Base-by-base conservation (phyloP, 768 basidiomycete genomes). In the Tricholoma terreum region DNA sequence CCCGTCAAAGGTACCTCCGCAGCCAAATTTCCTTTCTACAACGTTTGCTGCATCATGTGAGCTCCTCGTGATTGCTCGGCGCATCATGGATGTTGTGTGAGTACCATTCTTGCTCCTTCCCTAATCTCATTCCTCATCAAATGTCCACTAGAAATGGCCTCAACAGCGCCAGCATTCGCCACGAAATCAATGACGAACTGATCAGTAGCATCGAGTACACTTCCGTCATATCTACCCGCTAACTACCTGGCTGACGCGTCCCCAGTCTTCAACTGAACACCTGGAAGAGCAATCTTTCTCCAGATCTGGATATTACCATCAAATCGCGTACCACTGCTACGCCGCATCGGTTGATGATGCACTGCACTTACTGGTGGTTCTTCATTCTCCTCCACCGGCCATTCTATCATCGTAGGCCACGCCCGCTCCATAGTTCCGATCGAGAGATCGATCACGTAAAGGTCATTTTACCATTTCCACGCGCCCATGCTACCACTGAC, bases 321-420 rank as follows among this genome's bases (percentile, higher is more conserved):
- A 75, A 79, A 35, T 80, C 75, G 31, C 75, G 77, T 7, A 68
- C 73, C 7, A 78, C 75, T 9, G 76, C 81, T 10, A 78, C 79
- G 0, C 82, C 83, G 0, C 83, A 85, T 56, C 73, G 80, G 24
- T 68, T 85, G 27, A 81, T 81, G 76, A 71, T 85, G 57, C 83
- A 86, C 58, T 70, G 80, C 27, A 72, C 78, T 9, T 84, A 82
- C 64, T 81, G 81, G 76, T 85, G 83, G 80, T 68, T 80, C 15
- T 78, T 80, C 59, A 83, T 87, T 33, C 76, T 87, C 15, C 77
- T 87, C 0, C 83, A 86, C 58, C 76, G 85, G 2, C 84, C 84
- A 0, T 83, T 72, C 73, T 83, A 75, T 67, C 77, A 69, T 59
- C 79, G 72, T 59, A 70, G 73, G 63, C 58, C 75, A 54, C 70